Base-by-base conservation (phyloP, 148 eudicot genomes). In the Diospyros kaki region DNA sequence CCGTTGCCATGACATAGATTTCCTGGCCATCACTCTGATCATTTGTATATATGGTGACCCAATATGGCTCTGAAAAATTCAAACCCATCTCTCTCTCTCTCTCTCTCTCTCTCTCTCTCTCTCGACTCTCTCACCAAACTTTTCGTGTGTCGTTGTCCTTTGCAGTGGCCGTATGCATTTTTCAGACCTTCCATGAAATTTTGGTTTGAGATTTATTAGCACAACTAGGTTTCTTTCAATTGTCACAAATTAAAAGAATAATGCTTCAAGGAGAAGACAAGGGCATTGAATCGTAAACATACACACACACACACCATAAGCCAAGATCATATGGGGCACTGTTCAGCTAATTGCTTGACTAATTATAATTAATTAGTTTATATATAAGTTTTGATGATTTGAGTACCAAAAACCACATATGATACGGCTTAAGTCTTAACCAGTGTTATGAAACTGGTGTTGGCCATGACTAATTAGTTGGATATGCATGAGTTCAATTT, bases 41-140 rank as follows among this genome's bases (percentile, higher is more conserved):
- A 18, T 42, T 54, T 40, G 10, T 4, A 11, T 69, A 42, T 45
- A 39, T 48, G 42, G 18, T 53, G 52, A 42, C 59, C 62, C 41
- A 62, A 9, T 69, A 28, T 28, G 74, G 79, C 79, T 76, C 79
- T 76, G 60, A 63, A 76, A 76, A 76, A 48, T 69, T 62, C 66
- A 69, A 76, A 76, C 48, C 28, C 46, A 15, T 10, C 12, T 71
- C 48, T n/a, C 43, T n/a, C 9, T 43, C 45, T 58, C 28, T 51
- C 1, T 71, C 48, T n/a, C 43, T n/a, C 9, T 43, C 45, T 58
- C 28, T 51, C 1, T 61, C 61, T 14, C 28, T 41, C 48, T 14
- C 17, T 58, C 66, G 58, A 41, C 58, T 66, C 61, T 73, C n/a
- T 45, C 50, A 48, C 51, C 13, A 39, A 64, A 58, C 45, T 69